Base-by-base conservation (phyloP, 208 protist genomes). In the Novymonas esmeraldas region DNA sequence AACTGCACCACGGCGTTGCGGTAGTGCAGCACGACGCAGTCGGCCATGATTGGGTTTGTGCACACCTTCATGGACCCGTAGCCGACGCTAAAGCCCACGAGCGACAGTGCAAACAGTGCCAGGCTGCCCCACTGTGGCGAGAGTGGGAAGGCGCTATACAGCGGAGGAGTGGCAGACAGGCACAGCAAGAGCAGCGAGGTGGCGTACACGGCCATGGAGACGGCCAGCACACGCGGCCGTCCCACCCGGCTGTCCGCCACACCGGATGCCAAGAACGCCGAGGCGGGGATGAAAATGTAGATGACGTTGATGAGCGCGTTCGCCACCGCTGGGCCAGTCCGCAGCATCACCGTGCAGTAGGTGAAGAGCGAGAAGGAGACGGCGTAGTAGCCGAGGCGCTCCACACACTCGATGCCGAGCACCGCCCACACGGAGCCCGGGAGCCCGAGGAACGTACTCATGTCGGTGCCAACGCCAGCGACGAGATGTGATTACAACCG, bases 31-130 rank as follows among this genome's bases (percentile, higher is more conserved):
- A 78, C 66, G 45, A 91, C 68, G 63, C 70, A 78, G 58, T 91
- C 82, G 6, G 82, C 85, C 85, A 91, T 87, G 44, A 91, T 73
- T 7, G 85, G 85, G 56, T 82, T 85, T 4, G 81, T 88, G 77
- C 85, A 91, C 33, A 88, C 80, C 63, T 91, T 91, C 82, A 91
- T 86, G 0, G 76, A 80, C 10, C 85, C 85, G 68, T 91, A 91
- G 20, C 85, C 85, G 13, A 60, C 50, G 39, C 64, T 70, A 38
- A 87, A 82, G n/a, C 58, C 26, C 2, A 73, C 13, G 28, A 84
- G 66, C 10, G 74, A 57, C 0, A 75, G 0, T n/a, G 46, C 55
- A 52, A 88, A 84, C 24, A 87, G 57, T 0, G 34, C 34, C 51
- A 70, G 60, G 33, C 70, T 73, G 18, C n/a, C 6, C 14, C 16